Conservation (phyloP, 2,329 filamentous ascomycete genomes). For the Ascochyta clinopodiicola region DNA sequence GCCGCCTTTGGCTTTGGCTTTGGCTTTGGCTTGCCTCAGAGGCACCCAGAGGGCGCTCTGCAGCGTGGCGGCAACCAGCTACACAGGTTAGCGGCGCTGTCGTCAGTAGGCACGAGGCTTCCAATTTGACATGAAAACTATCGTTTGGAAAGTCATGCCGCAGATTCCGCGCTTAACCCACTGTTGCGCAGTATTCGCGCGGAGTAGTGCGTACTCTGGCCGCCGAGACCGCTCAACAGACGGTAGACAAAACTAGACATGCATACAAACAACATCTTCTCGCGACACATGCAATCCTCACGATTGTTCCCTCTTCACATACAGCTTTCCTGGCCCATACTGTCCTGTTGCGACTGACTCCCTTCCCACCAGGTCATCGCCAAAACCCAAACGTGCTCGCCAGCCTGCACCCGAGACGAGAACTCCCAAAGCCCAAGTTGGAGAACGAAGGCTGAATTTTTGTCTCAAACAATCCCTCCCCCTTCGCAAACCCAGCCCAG, state of each 20-base stretch:
- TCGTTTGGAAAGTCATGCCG: slow-evolving; percentile 22
- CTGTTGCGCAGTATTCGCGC: slow-evolving; percentile 25
- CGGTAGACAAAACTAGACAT: slow-evolving; percentile 10
- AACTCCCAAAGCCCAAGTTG: background rate
- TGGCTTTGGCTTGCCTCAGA: slow-evolving; percentile 16
- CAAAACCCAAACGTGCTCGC: background rate
- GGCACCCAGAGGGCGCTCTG: slow-evolving; percentile 15
- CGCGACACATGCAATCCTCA: background rate
- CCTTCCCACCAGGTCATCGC: background rate
- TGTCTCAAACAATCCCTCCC: slow-evolving; percentile 4
- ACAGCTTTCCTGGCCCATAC: background rate
- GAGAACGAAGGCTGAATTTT: background rate
- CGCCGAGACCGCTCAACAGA: slow-evolving; percentile 19
- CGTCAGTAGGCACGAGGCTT: slow-evolving; percentile 15
- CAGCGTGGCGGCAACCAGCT: slow-evolving; percentile 22
- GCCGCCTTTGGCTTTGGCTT: slow-evolving; percentile 3
- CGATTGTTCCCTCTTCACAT: background rate
- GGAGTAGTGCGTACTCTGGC: slow-evolving; percentile 23
- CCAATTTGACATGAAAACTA: slow-evolving; percentile 9
- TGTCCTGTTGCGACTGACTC: no score
- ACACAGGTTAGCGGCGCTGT: slow-evolving; percentile 23
- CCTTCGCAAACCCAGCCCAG: slow-evolving; percentile 1
- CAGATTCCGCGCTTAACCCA: slow-evolving; percentile 27
- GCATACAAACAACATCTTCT: background rate
- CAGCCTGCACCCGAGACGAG: slow-evolving; percentile 2